These are phyloP conservation scores for Plasmopara viticola DNA, from an alignment of 352 stramenopile species.

Conservation along the genomic window DNA sequence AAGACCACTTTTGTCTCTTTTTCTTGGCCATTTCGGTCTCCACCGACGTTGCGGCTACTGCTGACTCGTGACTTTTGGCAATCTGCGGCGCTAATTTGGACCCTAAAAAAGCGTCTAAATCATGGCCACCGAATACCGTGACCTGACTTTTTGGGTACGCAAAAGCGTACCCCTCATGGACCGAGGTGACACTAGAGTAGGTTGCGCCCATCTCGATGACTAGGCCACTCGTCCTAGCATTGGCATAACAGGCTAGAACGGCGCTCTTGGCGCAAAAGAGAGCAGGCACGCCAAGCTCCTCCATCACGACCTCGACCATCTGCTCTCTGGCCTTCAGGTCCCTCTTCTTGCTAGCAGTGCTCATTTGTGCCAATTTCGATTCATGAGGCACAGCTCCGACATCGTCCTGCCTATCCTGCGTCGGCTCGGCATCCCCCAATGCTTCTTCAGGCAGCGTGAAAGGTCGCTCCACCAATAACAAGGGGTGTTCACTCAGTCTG, in stretches of 20 bases:
- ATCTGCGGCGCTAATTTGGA: conserved; percentile 48
- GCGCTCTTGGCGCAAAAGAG: conserved; percentile 80
- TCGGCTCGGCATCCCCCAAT: conserved; percentile 10
- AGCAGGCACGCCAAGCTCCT: conserved; percentile 61
- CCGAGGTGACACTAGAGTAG: conserved; percentile 68
- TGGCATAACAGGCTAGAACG: conserved; percentile 78
- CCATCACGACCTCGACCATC: conserved; percentile 80
- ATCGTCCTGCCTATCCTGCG: conserved; percentile 19
- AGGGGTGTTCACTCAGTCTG: conserved; percentile 51
- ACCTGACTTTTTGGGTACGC: conserved; percentile 56
- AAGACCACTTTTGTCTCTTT: conserved; percentile 43
- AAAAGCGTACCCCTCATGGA: conserved; percentile 77
- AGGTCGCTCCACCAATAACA: conserved; percentile 60
- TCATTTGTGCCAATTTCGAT: conserved; percentile 10
- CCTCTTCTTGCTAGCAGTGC: conserved; percentile 46
- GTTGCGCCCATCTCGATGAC: conserved; percentile 78
- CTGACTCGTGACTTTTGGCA: conserved; percentile 7
- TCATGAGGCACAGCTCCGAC: conserved; percentile 1
- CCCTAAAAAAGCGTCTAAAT: conserved; percentile 60
- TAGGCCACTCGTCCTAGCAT: conserved; percentile 69
- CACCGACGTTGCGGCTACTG: conserved; percentile 11
- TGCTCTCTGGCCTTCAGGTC: conserved; percentile 46
- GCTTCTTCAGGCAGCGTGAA: conserved; percentile 51
- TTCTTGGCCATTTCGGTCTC: conserved; percentile 24
- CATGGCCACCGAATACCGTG: conserved; percentile 48